phyloP scores from a whole-genome alignment of 371 early-diverging fungal genomes.

The Mucor plumbeus region DNA sequence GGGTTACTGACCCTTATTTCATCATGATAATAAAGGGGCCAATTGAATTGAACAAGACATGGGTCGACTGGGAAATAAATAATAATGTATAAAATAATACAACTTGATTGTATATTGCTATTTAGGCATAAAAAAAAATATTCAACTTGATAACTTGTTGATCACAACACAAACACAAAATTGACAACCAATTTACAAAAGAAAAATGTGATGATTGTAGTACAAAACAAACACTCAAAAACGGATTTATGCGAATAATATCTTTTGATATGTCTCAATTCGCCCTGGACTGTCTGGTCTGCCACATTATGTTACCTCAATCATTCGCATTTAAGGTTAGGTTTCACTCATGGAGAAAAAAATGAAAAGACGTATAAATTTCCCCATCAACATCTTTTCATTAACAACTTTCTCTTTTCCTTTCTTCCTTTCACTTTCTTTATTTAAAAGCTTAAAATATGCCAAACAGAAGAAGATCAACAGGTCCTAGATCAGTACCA shows the following conservation, averaged over 20 bases:
- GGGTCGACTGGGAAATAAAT: too few species aligned
- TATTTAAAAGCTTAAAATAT: background rate
- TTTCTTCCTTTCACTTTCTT: background rate
- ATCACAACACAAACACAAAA: background rate
- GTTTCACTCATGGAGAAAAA: conserved; percentile 25
- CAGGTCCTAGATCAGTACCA: conserved; percentile 23
- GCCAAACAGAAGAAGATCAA: conserved; percentile 28
- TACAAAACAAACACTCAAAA: conserved; percentile 18
- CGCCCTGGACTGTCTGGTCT: conserved; percentile 15
- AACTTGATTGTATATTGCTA: background rate
- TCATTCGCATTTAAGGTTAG: conserved; percentile 15
- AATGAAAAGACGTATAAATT: conserved; percentile 7
- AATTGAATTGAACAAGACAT: background rate
- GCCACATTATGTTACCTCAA: background rate
- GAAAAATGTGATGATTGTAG: background rate
- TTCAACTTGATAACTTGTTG: background rate
- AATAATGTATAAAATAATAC: background rate
- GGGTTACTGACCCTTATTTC: conserved; percentile 5
- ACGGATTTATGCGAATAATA: conserved; percentile 82
- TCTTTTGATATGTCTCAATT: conserved; percentile 72
- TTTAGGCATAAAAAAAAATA: background rate
- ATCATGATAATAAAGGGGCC: background rate
- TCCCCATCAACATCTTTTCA: too few species aligned
- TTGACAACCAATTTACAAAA: conserved; percentile 3
- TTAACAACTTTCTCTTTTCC: background rate